A percentile compares a stretch with the other conserved stretches of the same genome.
These are phyloP conservation scores for Fusarium verrucosum DNA, from an alignment of 2,329 filamentous ascomycete species.

Conservation along the genomic window DNA sequence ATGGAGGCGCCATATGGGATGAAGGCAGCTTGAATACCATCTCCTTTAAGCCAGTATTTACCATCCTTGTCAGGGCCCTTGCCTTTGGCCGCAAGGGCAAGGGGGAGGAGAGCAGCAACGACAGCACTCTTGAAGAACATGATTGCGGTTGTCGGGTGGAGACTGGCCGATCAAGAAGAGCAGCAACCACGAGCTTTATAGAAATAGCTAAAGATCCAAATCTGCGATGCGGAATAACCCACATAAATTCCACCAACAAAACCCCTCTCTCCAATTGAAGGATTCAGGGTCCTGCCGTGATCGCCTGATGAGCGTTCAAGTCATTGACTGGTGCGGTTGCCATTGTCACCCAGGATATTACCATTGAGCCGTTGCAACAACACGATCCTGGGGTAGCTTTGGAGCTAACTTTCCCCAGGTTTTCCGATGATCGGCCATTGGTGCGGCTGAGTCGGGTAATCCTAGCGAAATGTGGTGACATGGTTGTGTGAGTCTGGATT, in stretches of 20 bases:
- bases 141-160: constrained; percentile 13
- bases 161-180: neutral
- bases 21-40: constrained; percentile 73
- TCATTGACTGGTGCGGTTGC: constrained; percentile 34
- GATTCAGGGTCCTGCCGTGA: neutral
- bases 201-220: neutral
- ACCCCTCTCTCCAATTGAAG: neutral
- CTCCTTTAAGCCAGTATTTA: constrained; percentile 77
- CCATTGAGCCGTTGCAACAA: constrained; percentile 3
- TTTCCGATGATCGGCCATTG: constrained; percentile 15
- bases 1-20: constrained; percentile 80
- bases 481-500: constrained; percentile 25
- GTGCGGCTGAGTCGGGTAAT: constrained; percentile 30
- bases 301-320: constrained; percentile 22
- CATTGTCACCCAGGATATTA: constrained; percentile 9
- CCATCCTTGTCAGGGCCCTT: constrained; percentile 63
- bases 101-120: constrained; percentile 25
- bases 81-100: constrained; percentile 25
- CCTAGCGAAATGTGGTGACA: constrained; percentile 6
- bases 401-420: constrained; percentile 35
- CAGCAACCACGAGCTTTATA: constrained; percentile 24
- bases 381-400: constrained; percentile 16
- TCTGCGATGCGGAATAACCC: neutral
- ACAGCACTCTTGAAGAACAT: constrained; percentile 34
- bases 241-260: constrained; percentile 16